These are phyloP conservation scores for Pueraria montana DNA, from an alignment of 306 rosid genomes.

Conservation along the genomic window DNA sequence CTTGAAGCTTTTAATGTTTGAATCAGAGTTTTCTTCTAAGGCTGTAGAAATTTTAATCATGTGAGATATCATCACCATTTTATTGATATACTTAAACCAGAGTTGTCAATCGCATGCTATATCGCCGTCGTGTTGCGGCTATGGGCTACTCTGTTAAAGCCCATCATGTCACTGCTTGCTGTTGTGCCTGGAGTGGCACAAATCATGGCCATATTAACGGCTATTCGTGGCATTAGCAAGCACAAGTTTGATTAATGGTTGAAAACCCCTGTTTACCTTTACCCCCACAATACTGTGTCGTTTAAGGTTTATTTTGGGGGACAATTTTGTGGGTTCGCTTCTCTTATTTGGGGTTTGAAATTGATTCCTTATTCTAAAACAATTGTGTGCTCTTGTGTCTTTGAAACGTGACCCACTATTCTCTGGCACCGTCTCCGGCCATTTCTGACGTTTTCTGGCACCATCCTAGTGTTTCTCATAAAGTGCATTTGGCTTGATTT, in stretches of 20 bases:
- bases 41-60: slow-evolving; percentile 6
- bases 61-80: slow-evolving; percentile 15
- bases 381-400: not conserved
- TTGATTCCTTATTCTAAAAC: not conserved
- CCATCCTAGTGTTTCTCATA: not conserved
- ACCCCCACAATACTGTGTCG: not conserved
- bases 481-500: slow-evolving; percentile 32
- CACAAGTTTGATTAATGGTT: not conserved
- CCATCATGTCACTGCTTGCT: not conserved
- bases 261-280: not conserved
- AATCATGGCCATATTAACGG: not conserved
- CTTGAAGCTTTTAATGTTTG: slow-evolving; percentile 34
- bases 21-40: not conserved
- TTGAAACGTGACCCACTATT: not conserved
- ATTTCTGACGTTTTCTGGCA: not conserved
- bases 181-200: not conserved
- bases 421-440: not conserved
- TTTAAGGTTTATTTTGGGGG: not conserved
- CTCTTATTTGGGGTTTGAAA: not conserved
- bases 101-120: not conserved
- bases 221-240: not conserved
- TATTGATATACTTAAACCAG: not conserved
- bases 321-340: not conserved
- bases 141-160: no score
- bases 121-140: not conserved